phyloP scores from a whole-genome alignment of 2,329 filamentous ascomycete species.

The Talaromyces pinophilus region DNA sequence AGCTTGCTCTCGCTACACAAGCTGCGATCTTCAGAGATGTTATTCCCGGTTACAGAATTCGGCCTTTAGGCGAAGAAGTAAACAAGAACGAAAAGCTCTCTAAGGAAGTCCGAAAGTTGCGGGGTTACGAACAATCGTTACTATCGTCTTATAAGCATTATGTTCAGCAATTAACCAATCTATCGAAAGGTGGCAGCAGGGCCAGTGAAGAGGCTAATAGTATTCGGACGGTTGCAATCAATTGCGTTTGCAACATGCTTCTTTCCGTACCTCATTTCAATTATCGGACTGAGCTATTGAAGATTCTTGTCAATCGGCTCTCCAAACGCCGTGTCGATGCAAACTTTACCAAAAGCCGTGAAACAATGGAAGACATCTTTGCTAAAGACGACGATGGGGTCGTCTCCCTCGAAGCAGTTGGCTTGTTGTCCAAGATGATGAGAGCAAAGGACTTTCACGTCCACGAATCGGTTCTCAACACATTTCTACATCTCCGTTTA shows the following conservation, averaged over 20 bases:
- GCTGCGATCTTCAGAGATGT: conserved; percentile 91
- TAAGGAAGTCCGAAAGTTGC: conserved; percentile 82
- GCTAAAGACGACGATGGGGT: conserved; percentile 85
- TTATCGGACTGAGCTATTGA: conserved; percentile 82
- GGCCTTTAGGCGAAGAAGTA: conserved; percentile 71
- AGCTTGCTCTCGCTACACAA: conserved; percentile 82
- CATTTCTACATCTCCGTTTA: conserved; percentile 85
- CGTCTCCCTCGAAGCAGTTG: conserved; percentile 81
- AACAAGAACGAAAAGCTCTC: conserved; percentile 77
- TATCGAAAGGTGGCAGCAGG: conserved; percentile 60
- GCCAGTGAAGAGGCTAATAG: conserved; percentile 32
- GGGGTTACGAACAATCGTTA: conserved; percentile 83
- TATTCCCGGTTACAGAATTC: conserved; percentile 94
- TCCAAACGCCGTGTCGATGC: conserved; percentile 70
- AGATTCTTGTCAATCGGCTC: conserved; percentile 82
- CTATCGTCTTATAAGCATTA: conserved; percentile 83
- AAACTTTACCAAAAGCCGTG: conserved; percentile 74
- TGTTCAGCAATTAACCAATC: conserved; percentile 69
- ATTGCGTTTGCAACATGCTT: conserved; percentile 80
- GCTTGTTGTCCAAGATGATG: conserved; percentile 91
- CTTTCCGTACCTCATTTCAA: conserved; percentile 93
- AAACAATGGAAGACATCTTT: conserved; percentile 80
- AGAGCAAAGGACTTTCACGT: conserved; percentile 79
- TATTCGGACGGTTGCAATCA: conserved; percentile 74
- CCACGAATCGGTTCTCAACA: conserved; percentile 82